A percentile compares a stretch with the other conserved stretches of the same genome.
These are phyloP conservation scores for Cordyceps militaris DNA, from an alignment of 2,329 filamentous ascomycete species.

Conservation along the genomic window DNA sequence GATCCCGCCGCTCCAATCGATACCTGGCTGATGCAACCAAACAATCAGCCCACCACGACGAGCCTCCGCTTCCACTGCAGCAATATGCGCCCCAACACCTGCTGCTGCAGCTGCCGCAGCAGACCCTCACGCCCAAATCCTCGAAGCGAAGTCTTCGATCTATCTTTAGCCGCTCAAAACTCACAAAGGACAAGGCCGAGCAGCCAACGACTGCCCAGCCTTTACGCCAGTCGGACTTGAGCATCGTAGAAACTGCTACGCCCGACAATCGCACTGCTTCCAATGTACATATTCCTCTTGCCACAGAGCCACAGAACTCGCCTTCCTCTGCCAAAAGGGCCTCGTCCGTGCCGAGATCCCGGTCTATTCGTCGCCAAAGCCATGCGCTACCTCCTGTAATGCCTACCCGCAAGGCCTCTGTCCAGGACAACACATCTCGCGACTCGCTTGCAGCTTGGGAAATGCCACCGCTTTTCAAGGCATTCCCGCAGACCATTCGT, in stretches of 20 bases:
- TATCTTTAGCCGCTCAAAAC: conserved; percentile 13
- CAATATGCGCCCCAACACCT: neutral
- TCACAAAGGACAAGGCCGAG: conserved; percentile 3
- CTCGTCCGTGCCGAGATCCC: conserved; percentile 2
- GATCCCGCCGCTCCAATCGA: conserved; percentile 10
- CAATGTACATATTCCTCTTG: neutral
- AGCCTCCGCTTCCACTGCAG: neutral
- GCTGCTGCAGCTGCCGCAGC: neutral
- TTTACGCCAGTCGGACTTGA: neutral
- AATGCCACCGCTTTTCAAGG: conserved; percentile 75
- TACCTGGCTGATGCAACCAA: neutral
- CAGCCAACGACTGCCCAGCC: neutral
- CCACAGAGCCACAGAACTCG: neutral
- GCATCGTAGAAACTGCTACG: neutral
- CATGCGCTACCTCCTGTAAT: neutral
- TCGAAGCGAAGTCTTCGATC: conserved; percentile 10
- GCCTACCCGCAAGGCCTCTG: neutral
- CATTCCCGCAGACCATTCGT: conserved; percentile 76
- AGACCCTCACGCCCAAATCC: neutral
- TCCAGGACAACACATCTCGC: conserved; percentile 17
- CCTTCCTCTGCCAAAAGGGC: neutral
- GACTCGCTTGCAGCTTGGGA: conserved; percentile 46
- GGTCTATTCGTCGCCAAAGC: conserved; percentile 2
- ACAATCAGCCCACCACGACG: neutral
- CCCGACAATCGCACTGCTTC: neutral